Percentiles rank a stretch among this genome's conserved stretches.
phyloP scores from a whole-genome alignment of 176 grass and related monocot species.

The Bothriochloa decipiens region DNA sequence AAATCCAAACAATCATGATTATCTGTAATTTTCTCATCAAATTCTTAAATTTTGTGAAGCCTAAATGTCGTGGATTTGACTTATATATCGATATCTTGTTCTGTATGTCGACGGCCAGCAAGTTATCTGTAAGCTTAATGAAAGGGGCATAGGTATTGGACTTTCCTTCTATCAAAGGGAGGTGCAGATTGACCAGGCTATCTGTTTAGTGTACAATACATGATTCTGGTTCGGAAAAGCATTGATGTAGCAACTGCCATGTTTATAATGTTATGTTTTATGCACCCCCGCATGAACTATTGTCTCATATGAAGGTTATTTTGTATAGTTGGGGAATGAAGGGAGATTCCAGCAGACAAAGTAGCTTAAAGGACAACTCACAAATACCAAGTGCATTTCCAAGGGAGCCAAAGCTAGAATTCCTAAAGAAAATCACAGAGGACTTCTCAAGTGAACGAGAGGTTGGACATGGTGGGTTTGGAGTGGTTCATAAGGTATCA shows the following conservation, averaged over 20 bases:
- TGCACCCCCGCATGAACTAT: too few relatives aligned
- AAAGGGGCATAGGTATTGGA: too few relatives aligned
- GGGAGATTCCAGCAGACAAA: background rate
- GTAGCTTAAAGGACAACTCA: background rate
- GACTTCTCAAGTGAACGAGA: conserved; percentile 29
- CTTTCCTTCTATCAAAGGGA: too few relatives aligned
- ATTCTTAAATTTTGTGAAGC: background rate
- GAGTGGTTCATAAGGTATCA: conserved; percentile 28
- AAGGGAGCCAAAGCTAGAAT: background rate
- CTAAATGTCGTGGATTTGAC: background rate
- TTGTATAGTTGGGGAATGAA: background rate
- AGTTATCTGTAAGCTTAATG: too few relatives aligned
- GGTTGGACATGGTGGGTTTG: conserved; percentile 19
- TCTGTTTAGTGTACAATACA: background rate
- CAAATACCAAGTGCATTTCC: background rate
- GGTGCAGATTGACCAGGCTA: background rate
- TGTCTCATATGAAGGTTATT: background rate
- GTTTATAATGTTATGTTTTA: too few relatives aligned
- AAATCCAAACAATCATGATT: background rate
- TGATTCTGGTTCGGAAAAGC: background rate
- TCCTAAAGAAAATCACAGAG: background rate
- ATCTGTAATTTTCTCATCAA: background rate
- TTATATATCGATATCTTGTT: background rate
- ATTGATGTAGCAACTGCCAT: background rate
- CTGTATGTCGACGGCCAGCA: too few relatives aligned